Conservation (phyloP, 2,329 filamentous ascomycete species). For the Aspergillus floridensis region DNA sequence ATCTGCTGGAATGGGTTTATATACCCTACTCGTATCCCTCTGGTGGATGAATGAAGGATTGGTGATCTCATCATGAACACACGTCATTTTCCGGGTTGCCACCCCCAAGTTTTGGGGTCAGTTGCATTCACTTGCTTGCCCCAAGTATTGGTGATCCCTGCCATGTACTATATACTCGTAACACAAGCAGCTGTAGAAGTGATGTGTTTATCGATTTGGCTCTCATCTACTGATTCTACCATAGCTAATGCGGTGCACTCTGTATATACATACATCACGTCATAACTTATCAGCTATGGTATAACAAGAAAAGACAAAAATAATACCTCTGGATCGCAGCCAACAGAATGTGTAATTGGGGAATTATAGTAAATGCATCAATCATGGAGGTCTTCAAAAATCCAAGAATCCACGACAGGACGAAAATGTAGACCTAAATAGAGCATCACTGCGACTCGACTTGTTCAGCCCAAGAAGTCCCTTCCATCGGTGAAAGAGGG, state of each 20-base stretch:
- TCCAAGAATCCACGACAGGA: neutral
- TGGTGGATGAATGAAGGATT: neutral
- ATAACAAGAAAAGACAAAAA: neutral
- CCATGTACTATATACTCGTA: neutral
- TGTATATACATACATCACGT: constrained; percentile 1
- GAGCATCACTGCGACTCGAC: constrained; percentile 25
- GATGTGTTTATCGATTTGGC: neutral
- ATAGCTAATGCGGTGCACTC: neutral
- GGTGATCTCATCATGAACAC: constrained; percentile 8
- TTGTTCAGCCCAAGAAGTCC: constrained; percentile 34
- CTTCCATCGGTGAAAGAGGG: constrained; percentile 29
- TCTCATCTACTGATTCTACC: neutral
- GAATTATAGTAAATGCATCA: constrained; percentile 1
- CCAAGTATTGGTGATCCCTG: too few relatives aligned
- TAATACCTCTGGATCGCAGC: too few relatives aligned
- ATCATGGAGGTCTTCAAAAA: neutral
- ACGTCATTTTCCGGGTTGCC: neutral
- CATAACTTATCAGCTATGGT: neutral
- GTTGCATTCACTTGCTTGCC: neutral
- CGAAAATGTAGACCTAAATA: neutral
- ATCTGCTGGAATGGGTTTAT: neutral
- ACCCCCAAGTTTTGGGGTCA: neutral
- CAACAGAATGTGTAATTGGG: neutral
- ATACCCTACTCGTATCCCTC: neutral
- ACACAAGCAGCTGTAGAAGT: neutral